These are phyloP conservation scores for Linanthus parryae DNA, from an alignment of 148 eudicot species.

Conservation along the genomic window DNA sequence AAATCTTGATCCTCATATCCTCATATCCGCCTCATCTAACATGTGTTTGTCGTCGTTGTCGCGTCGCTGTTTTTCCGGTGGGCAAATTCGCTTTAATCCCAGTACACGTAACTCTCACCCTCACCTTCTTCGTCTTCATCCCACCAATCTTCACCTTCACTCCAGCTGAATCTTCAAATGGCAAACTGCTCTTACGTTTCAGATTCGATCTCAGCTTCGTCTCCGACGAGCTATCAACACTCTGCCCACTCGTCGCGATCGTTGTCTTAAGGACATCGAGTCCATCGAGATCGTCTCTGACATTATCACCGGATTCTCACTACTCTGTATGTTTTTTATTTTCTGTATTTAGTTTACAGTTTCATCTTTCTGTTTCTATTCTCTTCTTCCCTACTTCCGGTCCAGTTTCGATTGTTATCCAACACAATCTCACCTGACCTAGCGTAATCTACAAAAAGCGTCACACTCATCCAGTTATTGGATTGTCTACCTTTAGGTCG, in stretches of 20 bases:
- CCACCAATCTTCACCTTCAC: slow-evolving; percentile 26
- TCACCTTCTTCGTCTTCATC: slow-evolving; percentile 30
- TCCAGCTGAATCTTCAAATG: slow-evolving; percentile 30
- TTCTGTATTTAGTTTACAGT: too few species aligned
- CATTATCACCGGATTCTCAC: too few species aligned
- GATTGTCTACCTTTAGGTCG: too few species aligned
- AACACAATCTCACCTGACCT: too few species aligned
- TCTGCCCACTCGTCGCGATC: slow-evolving; percentile 10
- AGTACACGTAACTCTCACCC: slow-evolving; percentile 34
- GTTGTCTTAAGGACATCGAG: slow-evolving; percentile 25
- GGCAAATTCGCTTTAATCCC: slow-evolving; percentile 33
- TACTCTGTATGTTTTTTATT: too few species aligned
- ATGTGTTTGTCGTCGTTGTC: slow-evolving; percentile 16
- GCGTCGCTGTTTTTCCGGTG: slow-evolving; percentile 23
- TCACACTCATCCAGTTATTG: too few species aligned
- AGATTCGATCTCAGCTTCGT: slow-evolving; percentile 18
- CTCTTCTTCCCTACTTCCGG: too few species aligned
- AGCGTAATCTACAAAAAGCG: too few species aligned
- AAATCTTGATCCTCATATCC: slow-evolving; percentile 45
- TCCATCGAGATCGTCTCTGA: too few species aligned
- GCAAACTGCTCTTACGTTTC: slow-evolving; percentile 23
- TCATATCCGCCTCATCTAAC: slow-evolving; percentile 48
- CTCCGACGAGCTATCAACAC: slow-evolving; percentile 8
- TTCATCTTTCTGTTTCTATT: too few species aligned
- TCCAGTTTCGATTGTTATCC: too few species aligned